Evolutionary conservation across 1,284 basidiomycete genomes (phyloP), one percentile per base, ranked within the genome.

Genomic region (Phaffia rhodozyma): DNA sequence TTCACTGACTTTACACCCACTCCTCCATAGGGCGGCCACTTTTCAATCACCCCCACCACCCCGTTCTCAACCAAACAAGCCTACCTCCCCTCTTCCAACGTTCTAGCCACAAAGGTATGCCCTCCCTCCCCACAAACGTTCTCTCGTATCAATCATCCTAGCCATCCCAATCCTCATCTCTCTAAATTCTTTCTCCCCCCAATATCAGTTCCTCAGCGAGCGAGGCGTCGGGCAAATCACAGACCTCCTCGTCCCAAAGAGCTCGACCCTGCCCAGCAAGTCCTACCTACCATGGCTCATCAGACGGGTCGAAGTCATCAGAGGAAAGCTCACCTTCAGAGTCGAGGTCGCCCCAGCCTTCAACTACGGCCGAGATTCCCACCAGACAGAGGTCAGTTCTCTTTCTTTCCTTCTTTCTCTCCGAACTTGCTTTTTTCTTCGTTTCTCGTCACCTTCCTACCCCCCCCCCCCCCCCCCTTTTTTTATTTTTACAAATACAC

Each of bases 281-380:
- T 83, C 86, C 0, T 78, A 89, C 13, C 80, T 94, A 5, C 86
- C 86, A 34, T 96, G 91, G 91, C 79, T 96, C 50, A 82, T 92
- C 64, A 83, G 91, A 13, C 85, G 87, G 55, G 84, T 96, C 27
- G 90, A 93, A 77, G 83, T 86, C 66, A 84, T 93, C 68, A 84
- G 91, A 23, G 91, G 91, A 1, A 79, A 72, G 3, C 78, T 92
- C 38, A 84, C 86, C 0, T 79, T 92, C 64, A 80, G 82, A 62
- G 81, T 93, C 74, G 87, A 93, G 51, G 51, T 89, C 70, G 89
- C 89, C 0, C 91, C 91, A 0, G 91, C 91, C 0, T 96, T 96
- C 82, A 86, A 94, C 75, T 96, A 96, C 71, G 90, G 89, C 1
- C 81, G 85, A 18, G 81, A 84, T 62, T 65, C 78, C 3, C 91